Evolutionary conservation across 1,284 basidiomycete species (phyloP).

Genomic region (Apiotrichum gamsii): DNA sequence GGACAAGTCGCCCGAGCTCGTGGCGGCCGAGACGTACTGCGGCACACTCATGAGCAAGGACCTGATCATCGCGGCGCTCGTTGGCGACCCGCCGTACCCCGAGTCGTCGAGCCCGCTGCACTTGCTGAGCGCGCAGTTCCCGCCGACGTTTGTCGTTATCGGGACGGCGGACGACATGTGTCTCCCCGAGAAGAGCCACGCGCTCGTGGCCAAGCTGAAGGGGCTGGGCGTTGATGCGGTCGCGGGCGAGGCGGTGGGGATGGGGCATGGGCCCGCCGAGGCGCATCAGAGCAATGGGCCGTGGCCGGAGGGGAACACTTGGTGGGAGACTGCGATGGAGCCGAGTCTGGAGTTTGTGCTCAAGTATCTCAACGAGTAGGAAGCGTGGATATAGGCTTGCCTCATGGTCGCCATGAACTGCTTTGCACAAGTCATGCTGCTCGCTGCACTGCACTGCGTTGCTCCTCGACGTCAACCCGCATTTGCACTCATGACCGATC

Average conservation of each 20-base stretch:
- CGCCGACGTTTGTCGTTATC: slow-evolving; percentile 11
- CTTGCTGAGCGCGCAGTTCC: slow-evolving; percentile 7
- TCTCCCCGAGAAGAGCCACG: slow-evolving; percentile 4
- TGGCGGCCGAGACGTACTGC: no score
- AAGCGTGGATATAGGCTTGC: no score
- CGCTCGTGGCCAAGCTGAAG: slow-evolving; percentile 8
- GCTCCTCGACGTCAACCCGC: no score
- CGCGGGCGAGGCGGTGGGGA: slow-evolving; percentile 3
- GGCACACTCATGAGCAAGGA: slow-evolving; percentile 1
- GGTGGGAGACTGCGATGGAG: slow-evolving; percentile 12
- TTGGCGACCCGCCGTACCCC: slow-evolving; percentile 1
- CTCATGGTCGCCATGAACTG: no score
- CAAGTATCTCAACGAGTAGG: background rate
- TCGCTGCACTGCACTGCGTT: no score
- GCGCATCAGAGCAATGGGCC: background rate
- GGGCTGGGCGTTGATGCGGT: slow-evolving; percentile 5
- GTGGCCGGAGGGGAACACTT: slow-evolving; percentile 6
- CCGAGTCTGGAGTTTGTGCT: slow-evolving; percentile 4
- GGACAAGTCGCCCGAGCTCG: no score
- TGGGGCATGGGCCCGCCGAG: slow-evolving; percentile 8
- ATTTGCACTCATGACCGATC: no score
- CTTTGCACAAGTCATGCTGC: no score
- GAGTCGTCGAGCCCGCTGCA: background rate
- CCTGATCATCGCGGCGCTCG: background rate
- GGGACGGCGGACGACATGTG: slow-evolving; percentile 13